Evolutionary conservation across 768 basidiomycete species (phyloP).

Genomic region (Leccinum longicurvipes): DNA sequence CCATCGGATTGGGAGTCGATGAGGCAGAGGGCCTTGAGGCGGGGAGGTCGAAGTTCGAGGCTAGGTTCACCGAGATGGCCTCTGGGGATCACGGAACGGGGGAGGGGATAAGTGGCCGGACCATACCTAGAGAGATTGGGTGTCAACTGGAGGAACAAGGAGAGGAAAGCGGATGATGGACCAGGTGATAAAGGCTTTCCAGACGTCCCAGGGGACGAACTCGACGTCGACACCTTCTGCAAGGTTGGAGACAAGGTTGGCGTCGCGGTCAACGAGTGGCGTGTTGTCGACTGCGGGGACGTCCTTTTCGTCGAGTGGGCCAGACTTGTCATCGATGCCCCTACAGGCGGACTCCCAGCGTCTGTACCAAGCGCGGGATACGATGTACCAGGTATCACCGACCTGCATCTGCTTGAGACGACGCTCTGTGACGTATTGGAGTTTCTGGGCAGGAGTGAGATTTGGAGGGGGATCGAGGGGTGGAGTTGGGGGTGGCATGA

Average conservation of each 20-base stretch:
- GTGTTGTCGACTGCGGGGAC: conserved; percentile 78
- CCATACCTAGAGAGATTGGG: conserved; percentile 65
- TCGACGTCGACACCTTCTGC: conserved; percentile 69
- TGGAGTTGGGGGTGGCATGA: conserved; percentile 27
- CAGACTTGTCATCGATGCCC: conserved; percentile 67
- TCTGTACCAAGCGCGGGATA: conserved; percentile 69
- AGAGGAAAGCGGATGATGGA: conserved; percentile 5
- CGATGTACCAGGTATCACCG: conserved; percentile 78
- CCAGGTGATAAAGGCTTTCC: conserved; percentile 69
- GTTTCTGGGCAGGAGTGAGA: conserved; percentile 43
- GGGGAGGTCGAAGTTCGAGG: conserved; percentile 73
- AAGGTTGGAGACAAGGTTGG: conserved; percentile 41
- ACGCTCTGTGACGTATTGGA: conserved; percentile 46
- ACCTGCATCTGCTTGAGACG: conserved; percentile 49
- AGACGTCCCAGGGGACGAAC: conserved; percentile 69
- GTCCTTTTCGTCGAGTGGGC: conserved; percentile 54
- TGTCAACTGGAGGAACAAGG: conserved; percentile 1
- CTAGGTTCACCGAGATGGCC: conserved; percentile 48
- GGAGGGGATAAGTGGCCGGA: conserved; percentile 48
- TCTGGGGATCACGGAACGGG: conserved; percentile 63
- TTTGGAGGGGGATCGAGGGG: conserved; percentile 20
- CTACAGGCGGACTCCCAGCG: conserved; percentile 73
- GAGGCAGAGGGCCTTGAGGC: conserved; percentile 54
- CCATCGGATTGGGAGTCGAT: conserved; percentile 25
- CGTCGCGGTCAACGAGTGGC: conserved; percentile 53